Evolutionary conservation across 163 green algal species (phyloP).

Genomic region (Volvox carteri): DNA sequence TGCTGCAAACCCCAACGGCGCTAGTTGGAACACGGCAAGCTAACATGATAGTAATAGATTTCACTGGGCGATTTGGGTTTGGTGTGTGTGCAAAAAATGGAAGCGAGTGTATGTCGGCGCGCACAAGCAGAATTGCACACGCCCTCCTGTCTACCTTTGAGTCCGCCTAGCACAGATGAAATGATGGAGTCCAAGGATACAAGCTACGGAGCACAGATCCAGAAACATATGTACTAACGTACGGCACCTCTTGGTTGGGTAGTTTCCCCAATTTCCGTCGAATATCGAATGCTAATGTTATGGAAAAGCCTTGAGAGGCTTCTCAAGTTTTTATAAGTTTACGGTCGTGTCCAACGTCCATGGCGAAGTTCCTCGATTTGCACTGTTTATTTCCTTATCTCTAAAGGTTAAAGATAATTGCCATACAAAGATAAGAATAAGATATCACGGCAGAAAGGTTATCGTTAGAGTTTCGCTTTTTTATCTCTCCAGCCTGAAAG

Average conservation of each 20-base stretch:
- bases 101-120: not conserved
- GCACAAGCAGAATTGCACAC: not conserved
- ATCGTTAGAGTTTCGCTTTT: not conserved
- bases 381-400: no score
- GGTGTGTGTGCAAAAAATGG: not conserved
- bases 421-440: not conserved
- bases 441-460: no score
- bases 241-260: not conserved
- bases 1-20: not conserved
- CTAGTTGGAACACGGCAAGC: not conserved
- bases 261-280: no score
- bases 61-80: constrained; percentile 5
- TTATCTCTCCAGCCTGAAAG: not conserved
- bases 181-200: not conserved
- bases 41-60: not conserved
- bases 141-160: no score
- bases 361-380: no score
- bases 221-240: not conserved
- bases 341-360: no score
- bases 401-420: no score
- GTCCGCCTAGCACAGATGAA: no score
- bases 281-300: no score
- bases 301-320: no score
- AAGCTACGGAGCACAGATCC: not conserved
- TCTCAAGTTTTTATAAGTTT: no score